phyloP scores from a whole-genome alignment of 139 green algal genomes.

The Chlorella vulgaris region DNA sequence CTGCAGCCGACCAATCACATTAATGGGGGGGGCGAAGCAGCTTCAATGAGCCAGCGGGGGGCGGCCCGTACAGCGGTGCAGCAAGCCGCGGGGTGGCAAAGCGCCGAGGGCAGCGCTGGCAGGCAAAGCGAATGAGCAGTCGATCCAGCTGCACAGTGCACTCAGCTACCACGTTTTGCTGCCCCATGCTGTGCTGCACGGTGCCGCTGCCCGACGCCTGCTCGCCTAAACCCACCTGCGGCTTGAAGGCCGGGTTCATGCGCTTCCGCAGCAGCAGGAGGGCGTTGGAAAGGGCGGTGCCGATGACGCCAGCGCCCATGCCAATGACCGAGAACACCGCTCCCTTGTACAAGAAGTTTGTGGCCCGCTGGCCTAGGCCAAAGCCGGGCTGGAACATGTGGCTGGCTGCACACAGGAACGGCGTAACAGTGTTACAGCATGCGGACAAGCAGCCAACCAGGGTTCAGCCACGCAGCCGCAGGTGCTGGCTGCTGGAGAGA shows the following conservation, averaged over 20 bases:
- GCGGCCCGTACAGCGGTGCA: too few relatives aligned
- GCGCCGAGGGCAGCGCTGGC: too few relatives aligned
- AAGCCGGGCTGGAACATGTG: slow-evolving; percentile 94
- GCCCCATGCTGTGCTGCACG: too few relatives aligned
- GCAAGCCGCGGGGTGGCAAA: too few relatives aligned
- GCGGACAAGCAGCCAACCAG: neutral
- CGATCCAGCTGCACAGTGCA: too few relatives aligned
- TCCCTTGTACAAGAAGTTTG: slow-evolving; percentile 86
- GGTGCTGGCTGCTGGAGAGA: neutral
- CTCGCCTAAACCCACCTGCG: neutral
- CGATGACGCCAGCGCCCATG: slow-evolving; percentile 80
- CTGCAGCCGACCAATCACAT: too few relatives aligned
- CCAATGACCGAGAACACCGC: slow-evolving; percentile 70
- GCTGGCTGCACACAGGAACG: slow-evolving; percentile 46
- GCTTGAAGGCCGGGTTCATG: slow-evolving; percentile 67
- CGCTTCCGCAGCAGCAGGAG: slow-evolving; percentile 71
- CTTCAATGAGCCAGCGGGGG: too few relatives aligned
- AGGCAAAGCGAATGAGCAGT: too few relatives aligned
- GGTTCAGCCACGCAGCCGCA: neutral
- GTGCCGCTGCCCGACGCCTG: too few relatives aligned
- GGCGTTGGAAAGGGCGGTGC: slow-evolving; percentile 87
- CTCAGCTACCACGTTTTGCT: too few relatives aligned
- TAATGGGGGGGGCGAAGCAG: too few relatives aligned
- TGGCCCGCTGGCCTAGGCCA: slow-evolving; percentile 52
- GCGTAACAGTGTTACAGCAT: neutral